Evolutionary conservation across 345 rosid genomes (phyloP).

Genomic region (Syzygium oleosum): DNA sequence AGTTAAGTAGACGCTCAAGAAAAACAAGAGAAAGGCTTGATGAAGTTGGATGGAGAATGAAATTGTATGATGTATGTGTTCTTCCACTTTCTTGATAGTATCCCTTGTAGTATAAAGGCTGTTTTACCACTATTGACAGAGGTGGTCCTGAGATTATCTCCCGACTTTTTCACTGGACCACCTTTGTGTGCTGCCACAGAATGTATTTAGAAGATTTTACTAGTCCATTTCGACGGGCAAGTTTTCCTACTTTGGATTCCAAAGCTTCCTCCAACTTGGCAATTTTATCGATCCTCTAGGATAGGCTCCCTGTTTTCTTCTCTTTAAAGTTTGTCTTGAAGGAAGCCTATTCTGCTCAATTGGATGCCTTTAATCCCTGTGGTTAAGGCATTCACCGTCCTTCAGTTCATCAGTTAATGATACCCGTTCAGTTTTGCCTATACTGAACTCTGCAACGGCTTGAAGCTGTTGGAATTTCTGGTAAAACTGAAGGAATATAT

Average conservation of each 20-base stretch:
- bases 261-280: background rate
- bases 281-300: background rate
- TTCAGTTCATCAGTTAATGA: background rate
- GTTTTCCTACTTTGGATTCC: background rate
- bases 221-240: background rate
- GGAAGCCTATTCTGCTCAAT: background rate
- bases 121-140: background rate
- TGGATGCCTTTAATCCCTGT: background rate
- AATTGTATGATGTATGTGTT: background rate
- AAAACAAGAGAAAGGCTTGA: background rate
- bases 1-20: background rate
- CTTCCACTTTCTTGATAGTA: background rate
- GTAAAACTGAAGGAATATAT: background rate
- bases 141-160: background rate
- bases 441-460: background rate
- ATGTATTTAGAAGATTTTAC: background rate
- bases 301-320: background rate
- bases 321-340: background rate
- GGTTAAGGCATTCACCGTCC: background rate
- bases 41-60: background rate
- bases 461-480: background rate
- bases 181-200: background rate
- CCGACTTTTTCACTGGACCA: background rate
- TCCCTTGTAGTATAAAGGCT: background rate
- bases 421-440: background rate